A percentile compares a stretch with the other conserved stretches of the same genome.
These are phyloP conservation scores for Xylaria sp. DNA, from an alignment of 2,329 filamentous ascomycete species.

Conservation along the genomic window DNA sequence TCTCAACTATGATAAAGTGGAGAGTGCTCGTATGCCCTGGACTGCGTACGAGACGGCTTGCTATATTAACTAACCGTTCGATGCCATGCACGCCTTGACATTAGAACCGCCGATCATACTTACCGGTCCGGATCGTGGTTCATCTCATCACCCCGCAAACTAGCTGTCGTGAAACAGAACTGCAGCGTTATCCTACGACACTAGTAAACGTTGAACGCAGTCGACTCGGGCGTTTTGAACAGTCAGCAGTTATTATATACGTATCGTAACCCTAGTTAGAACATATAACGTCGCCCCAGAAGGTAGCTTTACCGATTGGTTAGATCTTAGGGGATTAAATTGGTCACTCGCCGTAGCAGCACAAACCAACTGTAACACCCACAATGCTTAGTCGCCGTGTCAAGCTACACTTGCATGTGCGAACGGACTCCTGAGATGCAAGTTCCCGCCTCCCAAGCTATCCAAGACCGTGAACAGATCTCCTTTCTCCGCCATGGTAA, in stretches of 20 bases:
- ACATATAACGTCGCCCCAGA: not conserved
- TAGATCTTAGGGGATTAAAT: not conserved
- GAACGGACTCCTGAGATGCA: constrained; percentile 9
- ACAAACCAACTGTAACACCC: too few species aligned
- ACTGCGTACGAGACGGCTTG: not conserved
- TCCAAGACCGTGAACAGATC: not conserved
- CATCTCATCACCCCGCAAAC: constrained; percentile 9
- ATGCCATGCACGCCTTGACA: constrained; percentile 23
- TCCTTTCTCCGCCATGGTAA: not conserved
- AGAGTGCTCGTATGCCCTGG: not conserved
- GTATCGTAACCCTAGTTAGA: not conserved
- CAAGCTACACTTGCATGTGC: constrained; percentile 10
- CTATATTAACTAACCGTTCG: not conserved
- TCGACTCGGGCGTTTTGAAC: too few species aligned
- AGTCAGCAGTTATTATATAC: too few species aligned
- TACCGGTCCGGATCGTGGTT: constrained; percentile 15
- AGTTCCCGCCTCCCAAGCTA: constrained; percentile 13
- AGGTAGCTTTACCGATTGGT: constrained; percentile 14
- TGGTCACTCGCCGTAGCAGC: not conserved
- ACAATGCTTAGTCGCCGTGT: not conserved
- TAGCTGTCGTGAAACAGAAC: not conserved
- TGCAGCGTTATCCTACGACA: too few species aligned
- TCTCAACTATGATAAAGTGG: not conserved
- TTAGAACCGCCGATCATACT: not conserved
- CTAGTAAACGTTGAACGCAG: too few species aligned